Conservation (phyloP, 352 stramenopile genomes). For the Saprolegnia diclina region DNA sequence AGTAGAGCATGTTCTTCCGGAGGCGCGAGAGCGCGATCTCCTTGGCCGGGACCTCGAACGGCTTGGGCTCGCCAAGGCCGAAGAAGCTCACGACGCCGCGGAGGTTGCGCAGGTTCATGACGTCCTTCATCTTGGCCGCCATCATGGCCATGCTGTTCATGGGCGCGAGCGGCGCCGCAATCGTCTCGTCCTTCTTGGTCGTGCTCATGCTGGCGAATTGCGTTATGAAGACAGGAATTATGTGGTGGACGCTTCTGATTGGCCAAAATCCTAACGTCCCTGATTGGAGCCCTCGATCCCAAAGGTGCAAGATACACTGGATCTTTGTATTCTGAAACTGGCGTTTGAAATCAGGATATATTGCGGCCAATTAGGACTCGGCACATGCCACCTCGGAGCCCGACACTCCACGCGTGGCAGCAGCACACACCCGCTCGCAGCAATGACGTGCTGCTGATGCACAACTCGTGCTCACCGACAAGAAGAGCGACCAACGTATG, state of each 20-base stretch:
- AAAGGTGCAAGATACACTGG: neutral
- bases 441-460: too few relatives aligned
- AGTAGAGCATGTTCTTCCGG: constrained; percentile 79
- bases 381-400: too few relatives aligned
- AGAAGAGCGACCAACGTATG: too few relatives aligned
- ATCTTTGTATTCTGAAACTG: neutral
- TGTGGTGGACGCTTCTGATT: constrained; percentile 14
- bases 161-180: constrained; percentile 53
- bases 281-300: neutral
- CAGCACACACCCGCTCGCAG: too few relatives aligned
- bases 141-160: constrained; percentile 56
- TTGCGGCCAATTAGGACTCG: too few relatives aligned
- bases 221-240: neutral
- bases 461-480: too few relatives aligned
- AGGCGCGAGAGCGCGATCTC: constrained; percentile 54
- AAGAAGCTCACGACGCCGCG: constrained; percentile 79
- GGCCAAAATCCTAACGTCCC: neutral
- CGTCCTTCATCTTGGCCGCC: constrained; percentile 58
- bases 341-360: too few relatives aligned
- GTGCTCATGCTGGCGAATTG: neutral
- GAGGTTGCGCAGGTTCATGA: constrained; percentile 68
- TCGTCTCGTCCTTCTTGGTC: constrained; percentile 45
- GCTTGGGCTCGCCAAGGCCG: constrained; percentile 77
- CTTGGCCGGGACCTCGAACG: constrained; percentile 69
- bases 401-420: too few relatives aligned